A percentile compares a stretch with the other conserved stretches of the same genome.
phyloP scores from a whole-genome alignment of 768 basidiomycete genomes.

The Scleroderma citrinum region DNA sequence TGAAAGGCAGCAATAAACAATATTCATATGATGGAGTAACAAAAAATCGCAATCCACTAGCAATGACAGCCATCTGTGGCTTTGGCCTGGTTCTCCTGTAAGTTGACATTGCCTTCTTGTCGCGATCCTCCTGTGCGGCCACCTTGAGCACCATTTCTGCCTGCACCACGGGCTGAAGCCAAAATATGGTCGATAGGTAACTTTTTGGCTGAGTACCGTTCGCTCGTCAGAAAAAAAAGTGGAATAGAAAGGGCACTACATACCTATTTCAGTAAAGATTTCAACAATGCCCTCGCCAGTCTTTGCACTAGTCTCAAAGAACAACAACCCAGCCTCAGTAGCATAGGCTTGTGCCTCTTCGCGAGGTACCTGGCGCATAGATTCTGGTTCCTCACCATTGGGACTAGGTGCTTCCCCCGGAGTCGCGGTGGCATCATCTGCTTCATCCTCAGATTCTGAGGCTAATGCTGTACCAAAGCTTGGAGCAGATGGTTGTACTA shows the following conservation, averaged over 20 bases:
- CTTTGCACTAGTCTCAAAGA: conserved; percentile 98
- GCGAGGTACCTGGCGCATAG: conserved; percentile 80
- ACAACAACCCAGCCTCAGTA: conserved; percentile 86
- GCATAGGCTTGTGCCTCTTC: conserved; percentile 98
- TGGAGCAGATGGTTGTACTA: conserved; percentile 63
- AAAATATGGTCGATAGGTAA: conserved; percentile 93
- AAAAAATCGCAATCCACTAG: conserved; percentile 10
- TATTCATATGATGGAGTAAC: conserved; percentile 1
- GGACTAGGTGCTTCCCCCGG: conserved; percentile 63
- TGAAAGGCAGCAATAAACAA: conserved; percentile 14
- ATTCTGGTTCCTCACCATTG: conserved; percentile 54
- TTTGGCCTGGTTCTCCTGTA: conserved; percentile 62
- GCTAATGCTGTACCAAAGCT: conserved; percentile 41
- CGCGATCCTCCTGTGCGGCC: conserved; percentile 45
- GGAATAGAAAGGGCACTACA: conserved; percentile 15
- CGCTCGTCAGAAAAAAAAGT: neutral
- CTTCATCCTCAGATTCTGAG: conserved; percentile 80
- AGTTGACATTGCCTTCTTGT: conserved; percentile 55
- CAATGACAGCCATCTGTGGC: conserved; percentile 79
- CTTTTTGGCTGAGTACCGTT: conserved; percentile 54
- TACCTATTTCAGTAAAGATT: conserved; percentile 97
- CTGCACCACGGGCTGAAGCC: conserved; percentile 68
- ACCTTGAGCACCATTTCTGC: conserved; percentile 53
- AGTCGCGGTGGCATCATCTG: conserved; percentile 88
- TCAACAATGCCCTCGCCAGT: conserved; percentile 93